These are phyloP conservation scores for Passiflora organensis DNA, from an alignment of 345 rosid species.

Conservation along the genomic window DNA sequence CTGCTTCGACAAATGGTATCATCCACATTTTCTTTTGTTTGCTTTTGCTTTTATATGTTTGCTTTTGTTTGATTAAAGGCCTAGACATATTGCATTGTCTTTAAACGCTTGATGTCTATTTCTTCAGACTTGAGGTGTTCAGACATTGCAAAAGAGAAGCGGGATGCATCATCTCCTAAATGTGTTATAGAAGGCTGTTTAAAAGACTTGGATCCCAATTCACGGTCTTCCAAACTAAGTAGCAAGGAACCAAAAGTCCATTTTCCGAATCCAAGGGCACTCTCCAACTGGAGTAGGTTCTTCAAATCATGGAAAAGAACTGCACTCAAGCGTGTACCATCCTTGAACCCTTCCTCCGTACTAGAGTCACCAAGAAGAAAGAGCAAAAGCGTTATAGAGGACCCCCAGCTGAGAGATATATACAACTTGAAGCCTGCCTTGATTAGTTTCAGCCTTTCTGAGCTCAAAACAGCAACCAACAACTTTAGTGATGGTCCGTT, in stretches of 20 bases:
- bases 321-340: slow-evolving; percentile 44
- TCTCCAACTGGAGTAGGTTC: slow-evolving; percentile 62
- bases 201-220: slow-evolving; percentile 17
- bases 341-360: slow-evolving; percentile 40
- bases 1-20: slow-evolving; percentile 58
- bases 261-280: slow-evolving; percentile 30
- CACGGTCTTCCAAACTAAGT: slow-evolving; percentile 10
- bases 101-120: slow-evolving; percentile 4
- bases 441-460: slow-evolving; percentile 48
- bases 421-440: slow-evolving; percentile 57
- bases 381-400: slow-evolving; percentile 38
- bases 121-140: slow-evolving; percentile 45
- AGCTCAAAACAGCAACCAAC: slow-evolving; percentile 63
- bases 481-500: slow-evolving; percentile 55
- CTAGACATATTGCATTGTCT: slow-evolving; percentile 9
- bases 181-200: slow-evolving; percentile 65
- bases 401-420: slow-evolving; percentile 42
- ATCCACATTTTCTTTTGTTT: background rate
- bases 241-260: slow-evolving; percentile 9
- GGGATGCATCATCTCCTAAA: slow-evolving; percentile 50
- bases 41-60: background rate
- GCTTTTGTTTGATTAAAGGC: background rate
- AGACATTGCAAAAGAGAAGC: slow-evolving; percentile 40
- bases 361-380: slow-evolving; percentile 32
- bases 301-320: slow-evolving; percentile 58